These are phyloP conservation scores for Groenewaldozyma auringiensis DNA, from an alignment of 1,139 yeast genomes.

Conservation along the genomic window DNA sequence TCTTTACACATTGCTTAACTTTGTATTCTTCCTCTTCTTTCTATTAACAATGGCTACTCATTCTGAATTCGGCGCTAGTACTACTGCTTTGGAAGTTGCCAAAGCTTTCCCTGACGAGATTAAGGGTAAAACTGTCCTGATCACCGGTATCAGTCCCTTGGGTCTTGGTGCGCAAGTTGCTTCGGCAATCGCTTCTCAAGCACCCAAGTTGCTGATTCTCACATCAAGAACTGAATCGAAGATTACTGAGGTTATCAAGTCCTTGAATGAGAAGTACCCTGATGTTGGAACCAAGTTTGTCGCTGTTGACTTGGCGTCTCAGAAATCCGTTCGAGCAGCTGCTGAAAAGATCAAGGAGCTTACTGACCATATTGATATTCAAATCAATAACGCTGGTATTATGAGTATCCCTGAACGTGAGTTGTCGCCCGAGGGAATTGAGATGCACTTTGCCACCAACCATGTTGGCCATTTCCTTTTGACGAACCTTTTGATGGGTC, in stretches of 20 bases:
- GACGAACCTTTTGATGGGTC: constrained; percentile 8
- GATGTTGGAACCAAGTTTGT: constrained; percentile 7
- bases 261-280: constrained; percentile 10
- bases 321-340: constrained; percentile 9
- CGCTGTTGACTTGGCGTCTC: constrained; percentile 9
- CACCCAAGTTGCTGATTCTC: constrained; percentile 22
- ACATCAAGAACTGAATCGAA: constrained; percentile 21
- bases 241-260: constrained; percentile 14
- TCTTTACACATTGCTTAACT: too few species aligned
- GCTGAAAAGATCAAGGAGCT: constrained; percentile 9
- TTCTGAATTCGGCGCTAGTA: constrained; percentile 3
- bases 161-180: constrained; percentile 23
- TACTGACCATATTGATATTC: constrained; percentile 9
- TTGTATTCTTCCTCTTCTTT: too few species aligned
- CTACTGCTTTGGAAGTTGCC: constrained; percentile 12
- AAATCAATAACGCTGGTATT: constrained; percentile 14
- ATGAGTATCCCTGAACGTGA: constrained; percentile 7
- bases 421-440: constrained; percentile 8
- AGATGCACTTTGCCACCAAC: constrained; percentile 5
- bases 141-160: constrained; percentile 23
- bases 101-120: constrained; percentile 15
- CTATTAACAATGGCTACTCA: neutral
- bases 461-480: constrained; percentile 10
- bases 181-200: constrained; percentile 16
- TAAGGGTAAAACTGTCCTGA: constrained; percentile 28